Evolutionary conservation across 1,139 yeast genomes (phyloP), one percentile per base, ranked within the genome.

Genomic region (Magnusiomyces sp.): DNA sequence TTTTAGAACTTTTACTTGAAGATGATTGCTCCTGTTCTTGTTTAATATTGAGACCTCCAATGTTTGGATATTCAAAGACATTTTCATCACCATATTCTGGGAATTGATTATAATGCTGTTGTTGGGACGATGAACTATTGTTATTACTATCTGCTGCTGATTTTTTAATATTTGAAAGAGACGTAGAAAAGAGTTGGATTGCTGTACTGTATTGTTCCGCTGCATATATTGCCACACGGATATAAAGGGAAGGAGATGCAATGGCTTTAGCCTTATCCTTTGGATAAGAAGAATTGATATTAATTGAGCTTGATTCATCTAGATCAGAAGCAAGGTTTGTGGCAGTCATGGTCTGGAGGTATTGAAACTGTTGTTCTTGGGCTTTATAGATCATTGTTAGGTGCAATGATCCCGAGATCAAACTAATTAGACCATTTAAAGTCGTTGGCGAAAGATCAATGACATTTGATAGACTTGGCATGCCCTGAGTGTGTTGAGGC

Each of bases 191-290:
- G 13, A 51, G 47, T 34, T 63, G 62, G 14, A 54, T 48, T 2
- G 70, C 64, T 2, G 64, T 52, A 2, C 61, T 58, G 43, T 63
- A 64, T 54, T 61, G 61, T 32, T 65, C 69, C 23, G 59, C 57
- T 0, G 69, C 68, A 51, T 51, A 65, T n/a, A 67, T 60, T 2
- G 70, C 62, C 1, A 66, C 61, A 10, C 71, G 57, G 14, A 60
- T 51, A 46, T 65, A 58, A 13, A 67, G 56, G 1, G 62, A 54
- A 9, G 64, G 58, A 5, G 67, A 61, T 1, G 59, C 54, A 14
- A 51, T 32, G 5, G 51, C 48, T n/a, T n/a, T n/a, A n/a, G n/a
- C n/a, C n/a, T n/a, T n/a, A n/a, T n/a, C n/a, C n/a, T n/a, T n/a
- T n/a, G n/a, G n/a, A n/a, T n/a, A n/a, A n/a, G n/a, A n/a, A n/a